Base-by-base conservation (phyloP, 1,139 yeast species). In the Kodamaea sp. region DNA sequence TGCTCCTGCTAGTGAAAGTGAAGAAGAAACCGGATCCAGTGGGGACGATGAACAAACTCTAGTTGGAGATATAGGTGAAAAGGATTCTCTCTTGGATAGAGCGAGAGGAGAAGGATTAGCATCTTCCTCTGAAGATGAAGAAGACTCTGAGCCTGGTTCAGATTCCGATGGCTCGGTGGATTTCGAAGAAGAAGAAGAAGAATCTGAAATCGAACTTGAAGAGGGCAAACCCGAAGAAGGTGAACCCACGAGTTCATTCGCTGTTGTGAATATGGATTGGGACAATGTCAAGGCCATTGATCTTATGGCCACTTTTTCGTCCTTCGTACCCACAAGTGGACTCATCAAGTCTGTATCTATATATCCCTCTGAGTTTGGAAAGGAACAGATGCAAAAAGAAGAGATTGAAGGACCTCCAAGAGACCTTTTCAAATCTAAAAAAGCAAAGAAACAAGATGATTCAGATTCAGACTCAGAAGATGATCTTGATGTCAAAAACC, bases 181-280 rank as follows among this genome's bases (percentile, higher is more conserved):
- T 7, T 54, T 55, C 6, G 58, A 54, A 8, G 52, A 46, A 8
- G 48, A 40, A 9, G 82, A 71, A 12, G 70, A 59, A 15, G 82
- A 75, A 34, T 62, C 72, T 2, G 86, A 77, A 16, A 57, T 71
- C 15, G 87, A 80, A 42, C 46, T 69, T 3, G 90, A 81, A 46
- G 76, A 71, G 15, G 68, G 66, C 22, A 73, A 77, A 38, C 85
- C 94, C 9, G 92, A 86, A 32, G 82, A 80, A 40, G 95, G 96
- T 27, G 97, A 90, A 2, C 96, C 96, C 19, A 73, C 95, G 0
- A 65, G 67, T 23, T 67, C 86, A 5, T 72, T 94, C 55, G 98
- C 98, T 0, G 96, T 83, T 2, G 98, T 94, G 21, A 94, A 94
- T 53, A 71, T 94, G 76, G 98, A 94, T 56, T 94, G 98, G 98